A percentile compares a stretch with the other conserved stretches of the same genome.
phyloP scores from a whole-genome alignment of 2,329 filamentous ascomycete species.

The Xylariaceae sp. region DNA sequence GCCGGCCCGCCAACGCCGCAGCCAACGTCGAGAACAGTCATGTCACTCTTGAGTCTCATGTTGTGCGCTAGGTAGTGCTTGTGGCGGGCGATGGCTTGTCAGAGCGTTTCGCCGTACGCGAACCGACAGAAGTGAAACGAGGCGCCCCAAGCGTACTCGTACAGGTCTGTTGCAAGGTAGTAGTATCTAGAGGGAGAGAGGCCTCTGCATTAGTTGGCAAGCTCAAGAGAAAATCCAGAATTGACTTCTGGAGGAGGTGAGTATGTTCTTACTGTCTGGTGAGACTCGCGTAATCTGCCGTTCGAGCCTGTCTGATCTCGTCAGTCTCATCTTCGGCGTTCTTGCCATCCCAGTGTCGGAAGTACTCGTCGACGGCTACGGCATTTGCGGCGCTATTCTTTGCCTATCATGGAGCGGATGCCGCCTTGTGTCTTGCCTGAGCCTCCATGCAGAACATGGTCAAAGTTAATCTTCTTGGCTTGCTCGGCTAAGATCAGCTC shows the following conservation, averaged over 20 bases:
- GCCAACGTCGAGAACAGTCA: conserved; percentile 90
- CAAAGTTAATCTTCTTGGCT: no score
- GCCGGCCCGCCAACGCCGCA: conserved; percentile 96
- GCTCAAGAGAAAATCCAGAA: background rate
- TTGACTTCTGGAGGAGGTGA: no score
- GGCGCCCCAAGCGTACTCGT: conserved; percentile 95
- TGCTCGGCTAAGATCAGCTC: no score
- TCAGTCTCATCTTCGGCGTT: conserved; percentile 73
- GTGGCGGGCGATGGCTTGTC: conserved; percentile 88
- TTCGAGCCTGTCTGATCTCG: conserved; percentile 67
- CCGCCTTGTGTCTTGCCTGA: conserved; percentile 68
- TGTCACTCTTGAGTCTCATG: conserved; percentile 79
- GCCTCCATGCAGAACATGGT: conserved; percentile 76
- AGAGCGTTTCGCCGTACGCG: conserved; percentile 78
- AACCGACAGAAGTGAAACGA: conserved; percentile 98
- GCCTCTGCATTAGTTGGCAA: background rate
- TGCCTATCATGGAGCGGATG: conserved; percentile 78
- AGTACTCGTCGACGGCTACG: conserved; percentile 84
- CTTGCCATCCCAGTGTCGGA: conserved; percentile 95
- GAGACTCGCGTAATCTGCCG: conserved; percentile 85
- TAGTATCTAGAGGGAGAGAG: conserved; percentile 70
- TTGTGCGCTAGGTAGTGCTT: conserved; percentile 94
- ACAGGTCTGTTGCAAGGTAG: conserved; percentile 92
- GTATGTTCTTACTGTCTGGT: conserved; percentile 76
- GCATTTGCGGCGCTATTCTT: conserved; percentile 72